A percentile compares a stretch with the other conserved stretches of the same genome.
phyloP scores from a whole-genome alignment of 352 stramenopile genomes.

The Phytophthora podocarpi region DNA sequence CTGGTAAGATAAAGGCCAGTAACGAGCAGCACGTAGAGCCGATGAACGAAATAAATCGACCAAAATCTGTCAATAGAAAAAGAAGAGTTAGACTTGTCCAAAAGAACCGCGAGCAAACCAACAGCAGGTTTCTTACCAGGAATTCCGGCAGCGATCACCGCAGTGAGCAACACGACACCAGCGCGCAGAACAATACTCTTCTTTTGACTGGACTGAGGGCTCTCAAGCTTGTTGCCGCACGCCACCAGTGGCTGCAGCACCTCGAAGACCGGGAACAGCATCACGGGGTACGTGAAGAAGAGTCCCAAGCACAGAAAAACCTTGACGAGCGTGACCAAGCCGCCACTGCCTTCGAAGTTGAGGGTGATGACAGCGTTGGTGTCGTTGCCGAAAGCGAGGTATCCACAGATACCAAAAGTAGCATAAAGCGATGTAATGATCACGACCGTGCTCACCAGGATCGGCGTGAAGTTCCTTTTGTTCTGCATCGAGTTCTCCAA shows the following conservation, averaged over 20 bases:
- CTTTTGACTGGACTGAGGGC: conserved; percentile 13
- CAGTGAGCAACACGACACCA: conserved; percentile 75
- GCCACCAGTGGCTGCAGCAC: conserved; percentile 51
- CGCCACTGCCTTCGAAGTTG: conserved; percentile 75
- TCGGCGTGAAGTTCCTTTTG: conserved; percentile 69
- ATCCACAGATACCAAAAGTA: conserved; percentile 87
- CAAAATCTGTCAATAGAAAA: conserved; percentile 72
- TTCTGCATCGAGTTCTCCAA: conserved; percentile 89
- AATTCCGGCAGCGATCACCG: conserved; percentile 76
- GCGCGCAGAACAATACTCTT: conserved; percentile 55
- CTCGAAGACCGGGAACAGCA: conserved; percentile 93
- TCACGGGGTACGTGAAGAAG: conserved; percentile 93
- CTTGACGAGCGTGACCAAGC: conserved; percentile 82
- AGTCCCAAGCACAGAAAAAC: conserved; percentile 85
- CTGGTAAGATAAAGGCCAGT: conserved; percentile 89
- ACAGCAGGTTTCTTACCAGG: conserved; percentile 41
- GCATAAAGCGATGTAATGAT: conserved; percentile 89
- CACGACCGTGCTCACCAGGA: conserved; percentile 75
- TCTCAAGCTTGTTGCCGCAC: conserved; percentile 30
- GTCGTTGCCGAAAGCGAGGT: conserved; percentile 82
- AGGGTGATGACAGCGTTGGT: conserved; percentile 91
- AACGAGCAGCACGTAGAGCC: conserved; percentile 90
- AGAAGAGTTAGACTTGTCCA: neutral
- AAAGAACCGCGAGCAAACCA: neutral
- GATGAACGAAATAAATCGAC: conserved; percentile 91